A percentile compares a stretch with the other conserved stretches of the same genome.
Conservation (phyloP, 495 filamentous ascomycete genomes). For the Penicillium egyptiacum region DNA sequence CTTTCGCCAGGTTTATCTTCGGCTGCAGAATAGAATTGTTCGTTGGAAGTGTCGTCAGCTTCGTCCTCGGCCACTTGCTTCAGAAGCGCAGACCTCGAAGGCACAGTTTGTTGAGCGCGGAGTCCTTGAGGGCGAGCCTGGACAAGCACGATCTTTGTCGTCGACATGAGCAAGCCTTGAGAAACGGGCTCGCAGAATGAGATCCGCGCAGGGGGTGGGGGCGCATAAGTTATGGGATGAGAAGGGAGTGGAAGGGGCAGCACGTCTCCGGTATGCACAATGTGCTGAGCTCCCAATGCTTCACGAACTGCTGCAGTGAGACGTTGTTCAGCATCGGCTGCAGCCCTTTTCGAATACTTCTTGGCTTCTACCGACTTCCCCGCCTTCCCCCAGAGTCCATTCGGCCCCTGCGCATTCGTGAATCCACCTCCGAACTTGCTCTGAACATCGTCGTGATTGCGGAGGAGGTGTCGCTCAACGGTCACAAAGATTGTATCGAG, state of each 20-base stretch:
- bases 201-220: conserved; percentile 69
- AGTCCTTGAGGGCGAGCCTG: conserved; percentile 52
- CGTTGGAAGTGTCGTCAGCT: conserved; percentile 75
- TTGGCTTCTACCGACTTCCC: conserved; percentile 41
- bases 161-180: conserved; percentile 73
- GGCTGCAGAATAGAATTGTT: conserved; percentile 84
- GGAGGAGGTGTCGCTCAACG: conserved; percentile 72
- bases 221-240: conserved; percentile 87
- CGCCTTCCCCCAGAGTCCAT: conserved; percentile 40
- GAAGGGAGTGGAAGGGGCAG: conserved; percentile 78
- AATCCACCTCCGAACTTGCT: conserved; percentile 64
- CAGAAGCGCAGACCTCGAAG: conserved; percentile 36
- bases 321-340: conserved; percentile 56
- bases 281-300: conserved; percentile 64
- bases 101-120: conserved; percentile 33
- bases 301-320: conserved; percentile 76
- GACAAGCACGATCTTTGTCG: conserved; percentile 70
- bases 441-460: conserved; percentile 61
- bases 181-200: conserved; percentile 72
- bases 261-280: conserved; percentile 82
- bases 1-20: conserved; percentile 65
- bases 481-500: conserved; percentile 84
- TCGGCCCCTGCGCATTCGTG: conserved; percentile 35
- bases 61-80: conserved; percentile 69
- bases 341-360: conserved; percentile 37